Evolutionary conservation across 116 monocot species (phyloP), one percentile per base, ranked within the genome.

Genomic region (Posidonia oceanica): DNA sequence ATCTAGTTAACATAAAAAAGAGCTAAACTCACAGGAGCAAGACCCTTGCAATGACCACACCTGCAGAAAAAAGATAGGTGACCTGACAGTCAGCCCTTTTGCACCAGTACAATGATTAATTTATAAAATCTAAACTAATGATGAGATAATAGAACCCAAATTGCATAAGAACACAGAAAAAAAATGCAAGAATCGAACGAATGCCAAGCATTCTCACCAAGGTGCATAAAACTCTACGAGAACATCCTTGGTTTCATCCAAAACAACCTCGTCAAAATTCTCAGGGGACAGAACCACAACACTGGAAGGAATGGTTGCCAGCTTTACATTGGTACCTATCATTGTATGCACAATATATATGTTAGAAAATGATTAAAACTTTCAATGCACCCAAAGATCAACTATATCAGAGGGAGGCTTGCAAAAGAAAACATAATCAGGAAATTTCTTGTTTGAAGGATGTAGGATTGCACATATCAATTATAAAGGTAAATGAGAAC

Each of bases 21-120:
- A 68, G 48, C 15, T 57, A 15, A 14, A 75, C 87, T 83, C 37
- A 87, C 87, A 62, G 87, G 87, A 74, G 87, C 87, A 76, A 87
- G 87, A 64, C 68, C 72, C 70, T 87, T 87, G 79, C 87, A 87
- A 52, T 87, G 87, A 56, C 87, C 87, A 36, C 87, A 87, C 87
- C 87, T 87, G 78, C 67, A 39, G 53, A 52, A 74, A 53, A 23
- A 70, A 70, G 17, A 14, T 3, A 57, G 53, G 36, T 68, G 36
- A 68, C 51, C 53, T 29, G 14, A 66, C 40, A 48, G 17, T n/a
- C 39, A 39, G 20, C 39, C 4, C 11, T 18, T 20, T 66, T 3
- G 7, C 39, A 40, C 44, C 66, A 66, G 20, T 10, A 66, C 16
- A 29, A 64, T 16, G 18, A 21, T 20, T 4, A 16, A 8, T 8